Evolutionary conservation across 2,329 filamentous ascomycete species (phyloP).

Genomic region (Pyricularia pennisetigena): DNA sequence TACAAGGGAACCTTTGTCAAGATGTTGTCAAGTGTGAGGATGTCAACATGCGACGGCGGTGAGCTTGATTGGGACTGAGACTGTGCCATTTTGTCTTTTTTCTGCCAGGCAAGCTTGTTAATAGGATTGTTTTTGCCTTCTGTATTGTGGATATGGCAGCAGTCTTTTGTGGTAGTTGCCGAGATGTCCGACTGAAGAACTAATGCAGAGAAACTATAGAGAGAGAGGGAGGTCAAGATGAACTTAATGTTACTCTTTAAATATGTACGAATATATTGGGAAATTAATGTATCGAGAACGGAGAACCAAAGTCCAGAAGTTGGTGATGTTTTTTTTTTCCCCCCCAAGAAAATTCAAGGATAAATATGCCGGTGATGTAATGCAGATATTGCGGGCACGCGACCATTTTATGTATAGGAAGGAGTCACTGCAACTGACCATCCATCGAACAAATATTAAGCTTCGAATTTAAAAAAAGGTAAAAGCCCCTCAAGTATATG

Average conservation of each 20-base stretch:
- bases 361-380: not conserved
- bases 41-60: slow-evolving; percentile 19
- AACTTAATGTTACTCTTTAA: not conserved
- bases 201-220: not conserved
- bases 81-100: not conserved
- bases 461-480: not conserved
- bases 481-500: not conserved
- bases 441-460: not conserved
- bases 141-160: not conserved
- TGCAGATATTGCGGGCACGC: not conserved
- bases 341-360: not conserved
- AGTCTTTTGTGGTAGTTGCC: not conserved
- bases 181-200: not conserved
- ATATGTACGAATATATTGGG: not conserved
- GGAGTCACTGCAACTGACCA: not conserved
- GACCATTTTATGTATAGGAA: not conserved
- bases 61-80: not conserved
- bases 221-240: not conserved
- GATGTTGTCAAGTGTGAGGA: slow-evolving; percentile 43
- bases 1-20: slow-evolving; percentile 37
- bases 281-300: not conserved
- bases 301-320: not conserved
- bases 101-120: not conserved
- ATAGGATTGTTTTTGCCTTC: not conserved
- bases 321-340: not conserved